These are phyloP conservation scores for Suaeda aralocaspica DNA, from an alignment of 148 eudicot genomes.

Conservation along the genomic window DNA sequence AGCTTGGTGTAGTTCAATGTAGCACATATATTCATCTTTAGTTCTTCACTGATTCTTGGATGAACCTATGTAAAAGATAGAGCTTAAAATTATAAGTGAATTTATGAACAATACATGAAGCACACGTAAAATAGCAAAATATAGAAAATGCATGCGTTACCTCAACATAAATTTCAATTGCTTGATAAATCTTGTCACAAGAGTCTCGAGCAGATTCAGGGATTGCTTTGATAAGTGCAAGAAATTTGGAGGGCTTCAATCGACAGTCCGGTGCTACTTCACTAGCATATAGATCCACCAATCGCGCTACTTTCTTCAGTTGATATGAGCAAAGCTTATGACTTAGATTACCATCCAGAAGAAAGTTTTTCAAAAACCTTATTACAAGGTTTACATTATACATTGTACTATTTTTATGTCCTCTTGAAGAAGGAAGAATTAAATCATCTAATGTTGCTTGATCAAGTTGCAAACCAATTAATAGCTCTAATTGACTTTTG, in stretches of 20 bases:
- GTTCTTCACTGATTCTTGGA: slow-evolving; percentile 32
- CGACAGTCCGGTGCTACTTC: slow-evolving; percentile 56
- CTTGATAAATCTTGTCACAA: slow-evolving; percentile 41
- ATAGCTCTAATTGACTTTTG: slow-evolving; percentile 31
- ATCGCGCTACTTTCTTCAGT: slow-evolving; percentile 41
- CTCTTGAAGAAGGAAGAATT: slow-evolving; percentile 36
- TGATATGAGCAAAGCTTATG: slow-evolving; percentile 24
- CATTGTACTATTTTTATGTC: slow-evolving; percentile 11
- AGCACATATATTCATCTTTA: slow-evolving; percentile 36
- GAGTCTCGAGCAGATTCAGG: slow-evolving; percentile 52
- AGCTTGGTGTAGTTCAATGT: slow-evolving; percentile 42
- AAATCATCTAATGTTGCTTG: slow-evolving; percentile 49
- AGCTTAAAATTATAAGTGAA: not conserved
- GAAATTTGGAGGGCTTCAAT: slow-evolving; percentile 46
- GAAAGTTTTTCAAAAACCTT: slow-evolving; percentile 40
- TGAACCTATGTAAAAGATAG: slow-evolving; percentile 32
- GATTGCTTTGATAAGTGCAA: slow-evolving; percentile 32
- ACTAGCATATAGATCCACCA: slow-evolving; percentile 48
- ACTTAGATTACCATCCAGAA: slow-evolving; percentile 15
- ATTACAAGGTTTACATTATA: slow-evolving; percentile 46
- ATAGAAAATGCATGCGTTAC: slow-evolving; percentile 22
- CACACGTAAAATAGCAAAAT: not conserved
- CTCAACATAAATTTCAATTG: slow-evolving; percentile 51
- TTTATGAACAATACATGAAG: not conserved
- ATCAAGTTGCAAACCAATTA: slow-evolving; percentile 58